Conservation (phyloP, 345 rosid genomes). For the Cardamine resedifolia region DNA sequence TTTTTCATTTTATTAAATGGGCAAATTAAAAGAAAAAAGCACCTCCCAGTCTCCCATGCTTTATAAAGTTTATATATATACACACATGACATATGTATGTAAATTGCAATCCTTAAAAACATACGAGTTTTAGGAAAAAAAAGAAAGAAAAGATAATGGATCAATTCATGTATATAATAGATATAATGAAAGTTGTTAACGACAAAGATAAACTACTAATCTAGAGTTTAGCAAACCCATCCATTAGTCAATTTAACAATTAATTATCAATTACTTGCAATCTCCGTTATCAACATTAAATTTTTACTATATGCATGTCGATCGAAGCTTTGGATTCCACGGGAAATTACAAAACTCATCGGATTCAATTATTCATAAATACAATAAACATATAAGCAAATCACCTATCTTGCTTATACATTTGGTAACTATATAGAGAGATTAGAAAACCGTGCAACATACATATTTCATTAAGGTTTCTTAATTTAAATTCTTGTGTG, state of each 20-base stretch:
- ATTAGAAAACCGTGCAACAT: conserved; percentile 22
- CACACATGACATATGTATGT: background rate
- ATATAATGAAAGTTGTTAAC: conserved; percentile 16
- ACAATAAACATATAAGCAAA: conserved; percentile 1
- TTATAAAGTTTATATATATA: conserved; percentile 6
- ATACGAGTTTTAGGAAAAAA: background rate
- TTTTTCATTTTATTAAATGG: conserved; percentile 11
- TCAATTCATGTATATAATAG: background rate
- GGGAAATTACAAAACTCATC: conserved; percentile 24
- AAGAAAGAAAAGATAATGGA: background rate
- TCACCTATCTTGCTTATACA: conserved; percentile 22
- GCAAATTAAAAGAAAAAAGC: conserved; percentile 5
- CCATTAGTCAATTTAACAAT: conserved; percentile 15
- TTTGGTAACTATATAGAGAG: conserved; percentile 26
- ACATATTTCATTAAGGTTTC: background rate
- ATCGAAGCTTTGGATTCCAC: conserved; percentile 39
- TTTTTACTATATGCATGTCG: conserved; percentile 19
- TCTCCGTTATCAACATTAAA: conserved; percentile 22
- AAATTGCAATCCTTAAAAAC: background rate
- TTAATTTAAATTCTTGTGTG: conserved; percentile 1
- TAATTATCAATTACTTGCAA: conserved; percentile 23
- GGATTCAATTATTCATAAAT: conserved; percentile 20
- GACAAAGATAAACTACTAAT: conserved; percentile 7
- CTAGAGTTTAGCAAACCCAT: conserved; percentile 15
- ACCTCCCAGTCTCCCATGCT: background rate